phyloP scores from a whole-genome alignment of 2,329 filamentous ascomycete species.

The Tolypocladium paradoxum region DNA sequence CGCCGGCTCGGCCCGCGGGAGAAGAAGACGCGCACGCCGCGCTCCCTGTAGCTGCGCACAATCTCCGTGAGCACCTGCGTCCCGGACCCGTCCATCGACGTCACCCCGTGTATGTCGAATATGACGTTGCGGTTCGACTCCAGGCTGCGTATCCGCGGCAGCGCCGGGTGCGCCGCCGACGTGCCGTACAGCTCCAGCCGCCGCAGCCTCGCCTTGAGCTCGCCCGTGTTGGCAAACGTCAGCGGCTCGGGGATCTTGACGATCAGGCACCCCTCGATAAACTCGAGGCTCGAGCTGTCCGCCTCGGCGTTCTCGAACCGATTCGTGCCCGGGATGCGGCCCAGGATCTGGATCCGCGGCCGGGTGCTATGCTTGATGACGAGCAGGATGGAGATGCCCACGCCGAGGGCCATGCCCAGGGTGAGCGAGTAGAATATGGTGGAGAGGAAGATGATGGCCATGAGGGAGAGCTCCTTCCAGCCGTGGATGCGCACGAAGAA shows the following conservation, averaged over 20 bases:
- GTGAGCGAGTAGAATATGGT: conserved; percentile 95
- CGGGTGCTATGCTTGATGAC: conserved; percentile 86
- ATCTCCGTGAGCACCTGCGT: conserved; percentile 89
- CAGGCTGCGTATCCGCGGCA: conserved; percentile 66
- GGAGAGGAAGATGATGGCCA: conserved; percentile 80
- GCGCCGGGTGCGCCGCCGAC: conserved; percentile 68
- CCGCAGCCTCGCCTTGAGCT: conserved; percentile 72
- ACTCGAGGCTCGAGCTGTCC: conserved; percentile 65
- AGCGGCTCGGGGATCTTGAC: conserved; percentile 96
- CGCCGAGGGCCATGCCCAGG: conserved; percentile 85
- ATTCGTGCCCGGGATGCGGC: conserved; percentile 73
- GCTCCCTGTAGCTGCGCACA: conserved; percentile 65
- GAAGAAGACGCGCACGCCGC: conserved; percentile 70
- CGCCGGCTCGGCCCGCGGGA: conserved; percentile 40
- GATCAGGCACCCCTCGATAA: conserved; percentile 84
- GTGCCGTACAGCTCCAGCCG: conserved; percentile 89
- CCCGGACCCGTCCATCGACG: conserved; percentile 83
- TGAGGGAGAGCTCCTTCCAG: conserved; percentile 76
- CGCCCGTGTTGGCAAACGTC: conserved; percentile 93
- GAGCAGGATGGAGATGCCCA: conserved; percentile 79
- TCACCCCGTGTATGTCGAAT: conserved; percentile 97
- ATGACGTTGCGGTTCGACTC: conserved; percentile 86
- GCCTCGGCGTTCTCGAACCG: conserved; percentile 79
- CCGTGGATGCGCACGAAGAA: conserved; percentile 84
- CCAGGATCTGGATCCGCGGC: conserved; percentile 90